These are phyloP conservation scores for Scutellaria galericulata DNA, from an alignment of 257 asterid species.

Conservation along the genomic window DNA sequence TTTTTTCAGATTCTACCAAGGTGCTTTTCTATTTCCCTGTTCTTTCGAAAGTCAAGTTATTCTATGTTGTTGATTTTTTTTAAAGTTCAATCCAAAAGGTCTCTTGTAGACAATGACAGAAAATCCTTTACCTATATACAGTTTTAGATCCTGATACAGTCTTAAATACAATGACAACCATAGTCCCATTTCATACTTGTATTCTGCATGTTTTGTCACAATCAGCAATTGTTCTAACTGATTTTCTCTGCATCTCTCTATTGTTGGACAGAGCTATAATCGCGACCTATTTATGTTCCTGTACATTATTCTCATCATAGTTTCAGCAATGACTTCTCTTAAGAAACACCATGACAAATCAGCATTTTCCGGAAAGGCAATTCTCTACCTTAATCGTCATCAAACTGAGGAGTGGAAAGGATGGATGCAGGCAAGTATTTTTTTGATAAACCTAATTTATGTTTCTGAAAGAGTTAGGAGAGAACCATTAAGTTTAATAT, in stretches of 20 bases:
- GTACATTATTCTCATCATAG: conserved; percentile 82
- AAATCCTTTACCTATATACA: not conserved
- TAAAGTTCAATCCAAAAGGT: conserved; percentile 18
- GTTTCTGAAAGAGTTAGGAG: not conserved
- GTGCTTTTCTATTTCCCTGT: conserved; percentile 44
- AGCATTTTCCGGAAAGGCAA: conserved; percentile 84
- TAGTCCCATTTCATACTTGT: not conserved
- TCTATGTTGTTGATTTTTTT: not conserved
- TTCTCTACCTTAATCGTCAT: conserved; percentile 93
- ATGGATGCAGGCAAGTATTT: conserved; percentile 93
- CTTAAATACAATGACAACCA: not conserved
- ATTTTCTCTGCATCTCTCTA: conserved; percentile 28
- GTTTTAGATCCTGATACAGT: conserved; percentile 2
- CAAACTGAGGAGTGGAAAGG: conserved; percentile 99
- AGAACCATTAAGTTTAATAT: not conserved
- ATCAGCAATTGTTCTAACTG: conserved; percentile 27
- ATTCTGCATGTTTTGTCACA: conserved; percentile 17
- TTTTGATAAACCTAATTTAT: not conserved
- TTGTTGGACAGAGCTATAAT: conserved; percentile 80
- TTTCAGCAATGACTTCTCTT: conserved; percentile 93
- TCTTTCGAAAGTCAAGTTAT: conserved; percentile 14
- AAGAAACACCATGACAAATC: conserved; percentile 94
- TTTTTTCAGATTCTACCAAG: conserved; percentile 88
- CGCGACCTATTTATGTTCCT: conserved; percentile 94
- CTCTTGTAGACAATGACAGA: not conserved